A percentile compares a stretch with the other conserved stretches of the same genome.
phyloP scores from a whole-genome alignment of 164 flowering plant genomes.

The Piper betle region DNA sequence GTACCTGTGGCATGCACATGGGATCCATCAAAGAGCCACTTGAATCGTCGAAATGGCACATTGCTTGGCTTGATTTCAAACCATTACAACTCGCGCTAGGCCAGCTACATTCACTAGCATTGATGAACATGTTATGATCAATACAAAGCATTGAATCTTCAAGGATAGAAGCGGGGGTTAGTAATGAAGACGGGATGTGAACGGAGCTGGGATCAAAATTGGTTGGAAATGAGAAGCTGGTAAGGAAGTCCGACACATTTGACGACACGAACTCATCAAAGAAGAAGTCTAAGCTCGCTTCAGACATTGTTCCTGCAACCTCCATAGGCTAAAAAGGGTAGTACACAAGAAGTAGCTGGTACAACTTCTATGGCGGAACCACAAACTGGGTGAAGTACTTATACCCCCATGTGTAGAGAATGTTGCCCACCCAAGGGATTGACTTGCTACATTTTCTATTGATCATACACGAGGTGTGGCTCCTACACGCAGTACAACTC shows the following conservation, averaged over 20 bases:
- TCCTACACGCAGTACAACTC: conserved; percentile 27
- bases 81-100: conserved; percentile 6
- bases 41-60: conserved; percentile 4
- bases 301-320: conserved; percentile 21
- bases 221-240: conserved; percentile 13
- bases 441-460: conserved; percentile 1
- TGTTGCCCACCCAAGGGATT: conserved; percentile 20
- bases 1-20: conserved; percentile 8
- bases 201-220: conserved; percentile 13
- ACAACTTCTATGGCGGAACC: background rate
- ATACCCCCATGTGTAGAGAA: conserved; percentile 16
- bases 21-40: conserved; percentile 16
- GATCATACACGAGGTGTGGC: conserved; percentile 15
- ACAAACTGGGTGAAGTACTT: conserved; percentile 8
- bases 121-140: conserved; percentile 9
- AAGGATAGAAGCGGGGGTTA: conserved; percentile 8
- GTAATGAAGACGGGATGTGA: conserved; percentile 10
- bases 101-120: conserved; percentile 9
- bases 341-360: background rate
- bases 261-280: conserved; percentile 24
- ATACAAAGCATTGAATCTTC: conserved; percentile 10
- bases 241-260: conserved; percentile 55
- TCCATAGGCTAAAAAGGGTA: conserved; percentile 25
- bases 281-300: conserved; percentile 34
- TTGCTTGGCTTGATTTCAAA: conserved; percentile 15